These are phyloP conservation scores for Metschnikowia rubicola DNA, from an alignment of 805 yeast genomes.

Conservation along the genomic window DNA sequence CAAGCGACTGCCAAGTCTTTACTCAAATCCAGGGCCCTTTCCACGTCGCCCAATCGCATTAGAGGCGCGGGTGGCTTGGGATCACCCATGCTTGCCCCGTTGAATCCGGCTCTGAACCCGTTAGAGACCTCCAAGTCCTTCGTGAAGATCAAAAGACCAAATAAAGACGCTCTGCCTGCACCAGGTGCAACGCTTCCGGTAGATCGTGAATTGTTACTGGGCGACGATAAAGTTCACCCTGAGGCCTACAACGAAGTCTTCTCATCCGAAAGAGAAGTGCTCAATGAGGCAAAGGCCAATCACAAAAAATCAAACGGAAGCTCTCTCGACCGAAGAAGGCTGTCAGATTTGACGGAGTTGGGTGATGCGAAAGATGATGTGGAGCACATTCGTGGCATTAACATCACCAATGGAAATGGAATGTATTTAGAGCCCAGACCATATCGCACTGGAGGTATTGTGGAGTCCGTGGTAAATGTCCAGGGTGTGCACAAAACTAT, in stretches of 20 bases:
- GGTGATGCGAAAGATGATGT: neutral
- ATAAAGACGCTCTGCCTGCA: conserved; percentile 10
- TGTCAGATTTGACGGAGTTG: conserved; percentile 13
- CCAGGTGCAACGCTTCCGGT: conserved; percentile 10
- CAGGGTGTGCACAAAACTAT: conserved; percentile 85
- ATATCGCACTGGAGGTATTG: conserved; percentile 58
- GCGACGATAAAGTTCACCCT: conserved; percentile 6
- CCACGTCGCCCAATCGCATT: conserved; percentile 14
- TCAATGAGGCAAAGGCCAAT: conserved; percentile 22
- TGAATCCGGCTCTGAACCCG: conserved; percentile 67
- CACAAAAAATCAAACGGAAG: neutral
- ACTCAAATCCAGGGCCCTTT: conserved; percentile 6
- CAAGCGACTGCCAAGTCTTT: neutral
- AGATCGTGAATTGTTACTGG: conserved; percentile 14
- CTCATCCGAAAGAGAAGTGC: conserved; percentile 44
- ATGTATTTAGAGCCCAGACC: conserved; percentile 31
- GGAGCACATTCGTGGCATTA: conserved; percentile 4
- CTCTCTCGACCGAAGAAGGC: conserved; percentile 8
- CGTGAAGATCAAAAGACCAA: conserved; percentile 65
- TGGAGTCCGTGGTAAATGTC: conserved; percentile 78
- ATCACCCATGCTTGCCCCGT: conserved; percentile 18
- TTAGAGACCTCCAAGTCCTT: conserved; percentile 59
- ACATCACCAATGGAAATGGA: conserved; percentile 5
- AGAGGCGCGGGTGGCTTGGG: conserved; percentile 8
- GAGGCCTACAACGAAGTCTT: conserved; percentile 36